Conservation (phyloP, 2,329 filamentous ascomycete species). For the Neonectria coccinea region DNA sequence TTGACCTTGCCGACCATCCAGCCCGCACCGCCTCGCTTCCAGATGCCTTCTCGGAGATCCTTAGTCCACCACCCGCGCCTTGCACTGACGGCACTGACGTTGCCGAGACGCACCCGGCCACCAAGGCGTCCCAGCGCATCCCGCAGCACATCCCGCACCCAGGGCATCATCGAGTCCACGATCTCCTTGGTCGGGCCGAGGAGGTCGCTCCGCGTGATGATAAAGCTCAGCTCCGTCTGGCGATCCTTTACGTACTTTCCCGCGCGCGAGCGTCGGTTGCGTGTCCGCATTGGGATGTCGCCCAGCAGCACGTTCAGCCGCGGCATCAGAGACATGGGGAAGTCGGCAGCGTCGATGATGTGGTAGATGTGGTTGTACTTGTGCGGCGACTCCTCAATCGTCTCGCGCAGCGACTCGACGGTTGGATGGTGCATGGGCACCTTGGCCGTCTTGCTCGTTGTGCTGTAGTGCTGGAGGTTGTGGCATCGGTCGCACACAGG, state of each 20-base stretch:
- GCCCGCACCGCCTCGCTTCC: conserved; percentile 82
- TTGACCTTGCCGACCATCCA: conserved; percentile 99
- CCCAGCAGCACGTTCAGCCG: conserved; percentile 77
- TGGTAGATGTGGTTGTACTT: conserved; percentile 96
- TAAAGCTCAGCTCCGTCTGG: conserved; percentile 85
- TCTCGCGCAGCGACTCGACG: conserved; percentile 83
- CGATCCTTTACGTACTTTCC: conserved; percentile 74
- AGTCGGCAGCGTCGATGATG: conserved; percentile 93
- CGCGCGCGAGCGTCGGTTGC: conserved; percentile 80
- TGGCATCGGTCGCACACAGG: conserved; percentile 92
- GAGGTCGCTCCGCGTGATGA: conserved; percentile 90
- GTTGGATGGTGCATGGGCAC: conserved; percentile 83
- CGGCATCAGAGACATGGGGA: conserved; percentile 91
- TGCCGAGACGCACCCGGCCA: conserved; percentile 83
- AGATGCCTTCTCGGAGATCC: conserved; percentile 87
- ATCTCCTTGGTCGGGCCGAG: conserved; percentile 85
- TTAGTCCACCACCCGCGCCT: conserved; percentile 92
- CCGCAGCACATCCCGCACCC: conserved; percentile 80
- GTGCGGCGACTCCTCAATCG: conserved; percentile 88
- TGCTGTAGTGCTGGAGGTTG: conserved; percentile 79
- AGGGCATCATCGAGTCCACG: conserved; percentile 88
- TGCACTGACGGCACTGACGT: conserved; percentile 87
- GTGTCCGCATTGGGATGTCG: conserved; percentile 79
- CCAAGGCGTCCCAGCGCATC: conserved; percentile 77
- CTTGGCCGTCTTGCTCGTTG: conserved; percentile 58